Evolutionary conservation across 192 early-diverging fungal species (phyloP).

Genomic region (Coemansia sp.): DNA sequence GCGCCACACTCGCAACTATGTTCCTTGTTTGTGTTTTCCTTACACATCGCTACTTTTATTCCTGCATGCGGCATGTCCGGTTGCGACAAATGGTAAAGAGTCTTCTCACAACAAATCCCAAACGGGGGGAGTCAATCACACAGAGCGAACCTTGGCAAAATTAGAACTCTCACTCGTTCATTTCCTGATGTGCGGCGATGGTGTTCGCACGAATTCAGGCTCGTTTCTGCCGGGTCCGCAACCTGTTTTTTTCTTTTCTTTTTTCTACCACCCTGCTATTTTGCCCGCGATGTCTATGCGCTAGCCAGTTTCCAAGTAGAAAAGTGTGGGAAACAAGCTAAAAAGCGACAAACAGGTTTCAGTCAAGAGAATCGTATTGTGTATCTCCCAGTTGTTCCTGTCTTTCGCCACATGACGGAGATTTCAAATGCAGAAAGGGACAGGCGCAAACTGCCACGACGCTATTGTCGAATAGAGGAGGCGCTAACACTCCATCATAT

Average conservation of each 20-base stretch:
- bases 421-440: slow-evolving; percentile 9
- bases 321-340: not conserved
- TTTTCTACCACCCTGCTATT: not conserved
- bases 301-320: not conserved
- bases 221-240: slow-evolving; percentile 4
- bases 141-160: not conserved
- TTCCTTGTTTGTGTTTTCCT: not conserved
- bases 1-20: not conserved
- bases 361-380: not conserved
- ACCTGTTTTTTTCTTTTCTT: not conserved
- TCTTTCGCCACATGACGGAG: slow-evolving; percentile 1
- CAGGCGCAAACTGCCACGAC: not conserved
- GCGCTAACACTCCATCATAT: not conserved
- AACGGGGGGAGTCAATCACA: not conserved
- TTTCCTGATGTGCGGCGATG: not conserved
- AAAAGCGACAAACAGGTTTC: not conserved
- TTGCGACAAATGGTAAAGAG: not conserved
- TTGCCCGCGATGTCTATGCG: not conserved
- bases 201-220: not conserved
- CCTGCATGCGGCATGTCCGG: not conserved
- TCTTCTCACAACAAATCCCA: not conserved
- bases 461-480: not conserved
- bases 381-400: not conserved
- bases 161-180: not conserved
- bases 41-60: not conserved